Base-by-base conservation (phyloP, 2,329 filamentous ascomycete genomes). In the Pseudogymnoascus sp. region DNA sequence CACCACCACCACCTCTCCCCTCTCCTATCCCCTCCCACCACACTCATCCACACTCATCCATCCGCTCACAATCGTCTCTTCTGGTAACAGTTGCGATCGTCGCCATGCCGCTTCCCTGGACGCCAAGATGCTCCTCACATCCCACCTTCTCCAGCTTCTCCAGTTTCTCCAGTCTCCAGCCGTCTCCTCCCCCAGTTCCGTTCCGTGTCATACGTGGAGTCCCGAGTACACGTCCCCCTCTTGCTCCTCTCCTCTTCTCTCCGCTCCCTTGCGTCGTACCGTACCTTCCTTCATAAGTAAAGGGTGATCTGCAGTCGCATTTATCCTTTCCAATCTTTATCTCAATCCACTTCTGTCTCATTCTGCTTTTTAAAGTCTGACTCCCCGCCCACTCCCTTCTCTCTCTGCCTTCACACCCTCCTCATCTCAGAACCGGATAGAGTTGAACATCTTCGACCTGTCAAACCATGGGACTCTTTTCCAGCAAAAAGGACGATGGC, bases 251-350 rank as follows among this genome's bases (percentile, higher is more conserved):
- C 7, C 17, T 33, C 50, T 31, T n/a, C 50, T n/a, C 26, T 33
- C 50, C 28, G 13, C 50, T 57, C n/a, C 28, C 26, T 21, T 33
- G 50, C 26, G 17, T 19, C 26, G 26, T 33, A 33, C n/a, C 28
- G n/a, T n/a, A n/a, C n/a, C n/a, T n/a, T n/a, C n/a, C n/a, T n/a
- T 57, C 50, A 57, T 57, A 57, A 57, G 50, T 57, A 57, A 33
- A 57, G 50, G n/a, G 50, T 21, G 50, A 57, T 57, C 50, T 57
- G 50, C 50, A 57, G 50, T 57, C 28, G 28, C n/a, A 57, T 57
- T 57, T 57, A 33, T 33, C 50, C 50, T 57, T 57, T 57, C 50
- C 26, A 33, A 57, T 57, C 50, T 57, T 57, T 57, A 57, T 57
- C 28, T 57, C 50, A 57, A 33, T 6, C 33, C 33, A 15, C 33